These are phyloP conservation scores for Magnaporthiopsis poae DNA, from an alignment of 2,329 filamentous ascomycete genomes.

Conservation along the genomic window DNA sequence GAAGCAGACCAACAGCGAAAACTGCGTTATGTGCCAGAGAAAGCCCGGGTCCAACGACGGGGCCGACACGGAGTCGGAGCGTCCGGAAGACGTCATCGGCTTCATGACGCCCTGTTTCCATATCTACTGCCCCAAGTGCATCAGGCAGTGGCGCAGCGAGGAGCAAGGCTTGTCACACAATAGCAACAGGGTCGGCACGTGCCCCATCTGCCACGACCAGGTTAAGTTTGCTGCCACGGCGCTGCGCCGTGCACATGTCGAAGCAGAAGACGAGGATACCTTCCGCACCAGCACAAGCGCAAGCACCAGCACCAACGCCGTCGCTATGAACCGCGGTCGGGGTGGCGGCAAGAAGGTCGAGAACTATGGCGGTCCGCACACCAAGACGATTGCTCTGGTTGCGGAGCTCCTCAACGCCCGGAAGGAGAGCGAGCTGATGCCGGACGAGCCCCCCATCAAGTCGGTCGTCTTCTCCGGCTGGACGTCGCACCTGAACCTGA, in stretches of 20 bases:
- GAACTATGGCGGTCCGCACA: slow-evolving; percentile 74
- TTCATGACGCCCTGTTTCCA: slow-evolving; percentile 83
- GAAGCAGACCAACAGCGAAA: slow-evolving; percentile 68
- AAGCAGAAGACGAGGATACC: slow-evolving; percentile 42
- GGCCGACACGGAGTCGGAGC: slow-evolving; percentile 50
- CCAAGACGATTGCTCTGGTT: slow-evolving; percentile 77
- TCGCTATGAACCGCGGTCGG: not conserved
- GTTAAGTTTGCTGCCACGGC: slow-evolving; percentile 57
- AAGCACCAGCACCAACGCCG: not conserved
- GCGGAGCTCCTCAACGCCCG: slow-evolving; percentile 60
- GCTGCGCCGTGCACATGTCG: slow-evolving; percentile 54
- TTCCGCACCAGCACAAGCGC: not conserved
- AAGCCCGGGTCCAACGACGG: slow-evolving; percentile 46
- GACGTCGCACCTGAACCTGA: slow-evolving; percentile 88
- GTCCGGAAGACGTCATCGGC: slow-evolving; percentile 56
- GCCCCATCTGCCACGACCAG: slow-evolving; percentile 57
- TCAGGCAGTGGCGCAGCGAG: slow-evolving; percentile 47
- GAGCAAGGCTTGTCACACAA: slow-evolving; percentile 32
- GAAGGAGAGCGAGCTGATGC: slow-evolving; percentile 49
- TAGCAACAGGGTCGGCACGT: slow-evolving; percentile 40
- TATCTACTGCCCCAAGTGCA: slow-evolving; percentile 68
- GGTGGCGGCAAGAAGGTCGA: slow-evolving; percentile 42
- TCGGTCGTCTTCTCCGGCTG: slow-evolving; percentile 94
- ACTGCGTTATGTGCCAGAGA: slow-evolving; percentile 60
- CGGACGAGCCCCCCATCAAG: slow-evolving; percentile 67